Base-by-base conservation (phyloP, 768 basidiomycete species). In the Boletus patriciae region DNA sequence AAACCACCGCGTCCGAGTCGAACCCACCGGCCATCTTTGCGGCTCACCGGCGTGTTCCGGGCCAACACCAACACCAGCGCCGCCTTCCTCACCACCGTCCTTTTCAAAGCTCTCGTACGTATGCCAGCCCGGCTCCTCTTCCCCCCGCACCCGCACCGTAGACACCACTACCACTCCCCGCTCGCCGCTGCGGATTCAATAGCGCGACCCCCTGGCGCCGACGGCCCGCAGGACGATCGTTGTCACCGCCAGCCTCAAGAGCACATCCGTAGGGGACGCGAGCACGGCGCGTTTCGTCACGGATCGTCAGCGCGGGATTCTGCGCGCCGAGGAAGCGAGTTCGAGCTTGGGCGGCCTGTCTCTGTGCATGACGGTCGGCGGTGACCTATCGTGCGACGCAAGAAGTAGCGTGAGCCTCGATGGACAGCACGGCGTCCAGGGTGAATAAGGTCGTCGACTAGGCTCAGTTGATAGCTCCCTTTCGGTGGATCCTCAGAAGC, bases 161-260 rank as follows among this genome's bases (percentile, higher is more conserved):
- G 11, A 13, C 47, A 8, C 38, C 29, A 3, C 49, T 48, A 25
- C 55, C 46, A 5, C n/a, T n/a, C n/a, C n/a, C 70, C 10, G 80
- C 85, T 92, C 92, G 96, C 55, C 88, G 79, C 66, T 90, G 86
- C 1, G 94, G 92, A 67, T 95, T 95, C 34, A 95, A 77, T 91
- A 94, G 94, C 1, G 87, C 77, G 37, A 94, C 86, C 2, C 93
- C 93, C 54, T 80, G 3, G 87, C 86, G 10, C 87, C 86, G 7
- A 89, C 85, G 0, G 66, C 74, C 10, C 87, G 85, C 0, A 96
- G 96, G 3, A 98, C 94, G 69, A 98, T 96, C 2, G n/a, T n/a
- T n/a, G 95, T 97, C 18, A 99, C 97, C 0, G 97, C 96, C 0
- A 98, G 77, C 0, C n/a, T n/a, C n/a, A 98, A 77, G 7, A 99